Evolutionary conservation across 2,329 filamentous ascomycete genomes (phyloP).

Genomic region (Hypoxylon sp.): DNA sequence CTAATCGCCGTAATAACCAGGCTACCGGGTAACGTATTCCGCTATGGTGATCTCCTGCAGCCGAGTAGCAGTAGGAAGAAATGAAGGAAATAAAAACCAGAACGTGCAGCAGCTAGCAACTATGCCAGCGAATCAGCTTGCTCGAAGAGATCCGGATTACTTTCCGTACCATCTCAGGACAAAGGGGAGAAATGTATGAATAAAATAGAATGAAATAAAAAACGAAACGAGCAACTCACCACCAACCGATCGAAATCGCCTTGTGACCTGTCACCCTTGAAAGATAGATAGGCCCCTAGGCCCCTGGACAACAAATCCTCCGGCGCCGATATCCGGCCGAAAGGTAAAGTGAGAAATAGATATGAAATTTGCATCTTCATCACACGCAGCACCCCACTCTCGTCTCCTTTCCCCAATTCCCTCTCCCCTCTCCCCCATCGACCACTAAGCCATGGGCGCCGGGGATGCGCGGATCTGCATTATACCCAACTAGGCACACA

Average conservation of each 20-base stretch:
- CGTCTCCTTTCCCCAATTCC: background rate
- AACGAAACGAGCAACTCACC: background rate
- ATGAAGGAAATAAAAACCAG: background rate
- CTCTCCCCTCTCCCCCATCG: background rate
- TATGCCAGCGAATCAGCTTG: background rate
- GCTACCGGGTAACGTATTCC: slow-evolving; percentile 1
- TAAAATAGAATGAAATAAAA: background rate
- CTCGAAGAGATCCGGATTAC: background rate
- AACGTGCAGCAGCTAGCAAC: background rate
- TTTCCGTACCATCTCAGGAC: background rate
- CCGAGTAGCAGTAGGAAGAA: background rate
- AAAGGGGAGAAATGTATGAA: background rate
- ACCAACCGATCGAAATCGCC: background rate
- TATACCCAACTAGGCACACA: background rate
- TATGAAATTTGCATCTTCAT: background rate
- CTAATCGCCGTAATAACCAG: slow-evolving; percentile 7
- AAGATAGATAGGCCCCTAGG: too few species aligned
- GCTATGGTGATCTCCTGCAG: background rate
- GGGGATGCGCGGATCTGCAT: background rate
- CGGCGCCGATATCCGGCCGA: background rate
- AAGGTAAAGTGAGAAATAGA: background rate
- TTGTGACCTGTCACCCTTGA: background rate
- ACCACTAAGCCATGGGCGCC: background rate
- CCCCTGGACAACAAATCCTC: background rate
- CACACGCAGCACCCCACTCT: background rate